Percentiles rank a stretch among this genome's conserved stretches.
phyloP scores from a whole-genome alignment of 116 monocot genomes.

The Dioscorea cayenensis region DNA sequence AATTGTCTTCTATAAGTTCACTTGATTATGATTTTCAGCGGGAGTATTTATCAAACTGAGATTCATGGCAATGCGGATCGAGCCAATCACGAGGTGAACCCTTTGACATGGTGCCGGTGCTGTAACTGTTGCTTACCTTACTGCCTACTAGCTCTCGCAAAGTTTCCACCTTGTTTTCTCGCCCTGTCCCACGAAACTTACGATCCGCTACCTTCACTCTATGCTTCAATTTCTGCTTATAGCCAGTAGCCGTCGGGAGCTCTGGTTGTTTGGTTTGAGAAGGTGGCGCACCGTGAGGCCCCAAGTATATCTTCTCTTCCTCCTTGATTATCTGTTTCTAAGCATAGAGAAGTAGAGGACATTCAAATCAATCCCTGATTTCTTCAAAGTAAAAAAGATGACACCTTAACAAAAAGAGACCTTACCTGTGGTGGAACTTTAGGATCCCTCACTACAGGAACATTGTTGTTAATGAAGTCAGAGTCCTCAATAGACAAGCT shows the following conservation, averaged over 20 bases:
- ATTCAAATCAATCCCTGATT: no score
- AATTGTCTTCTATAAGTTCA: background rate
- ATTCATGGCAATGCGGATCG: conserved; percentile 86
- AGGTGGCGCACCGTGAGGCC: conserved; percentile 75
- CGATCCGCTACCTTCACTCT: conserved; percentile 73
- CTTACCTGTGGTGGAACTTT: conserved; percentile 51
- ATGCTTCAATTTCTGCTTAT: conserved; percentile 51
- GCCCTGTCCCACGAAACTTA: conserved; percentile 36
- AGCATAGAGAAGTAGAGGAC: background rate
- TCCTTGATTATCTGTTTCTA: conserved; percentile 19
- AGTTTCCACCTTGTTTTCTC: conserved; percentile 63
- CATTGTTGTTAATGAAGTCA: conserved; percentile 27
- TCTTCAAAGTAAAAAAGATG: background rate
- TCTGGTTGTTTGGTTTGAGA: conserved; percentile 50
- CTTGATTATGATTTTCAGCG: conserved; percentile 11
- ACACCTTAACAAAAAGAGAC: background rate
- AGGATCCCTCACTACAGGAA: conserved; percentile 21
- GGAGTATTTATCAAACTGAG: conserved; percentile 54
- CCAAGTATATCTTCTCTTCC: conserved; percentile 74
- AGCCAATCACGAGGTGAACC: conserved; percentile 73
- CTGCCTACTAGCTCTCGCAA: conserved; percentile 58
- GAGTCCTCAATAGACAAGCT: conserved; percentile 47
- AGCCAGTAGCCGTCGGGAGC: conserved; percentile 15
- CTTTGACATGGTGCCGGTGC: conserved; percentile 22
- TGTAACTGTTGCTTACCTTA: conserved; percentile 2